Conservation (phyloP, 768 basidiomycete genomes). For the Brasilioporus rufonigricans region DNA sequence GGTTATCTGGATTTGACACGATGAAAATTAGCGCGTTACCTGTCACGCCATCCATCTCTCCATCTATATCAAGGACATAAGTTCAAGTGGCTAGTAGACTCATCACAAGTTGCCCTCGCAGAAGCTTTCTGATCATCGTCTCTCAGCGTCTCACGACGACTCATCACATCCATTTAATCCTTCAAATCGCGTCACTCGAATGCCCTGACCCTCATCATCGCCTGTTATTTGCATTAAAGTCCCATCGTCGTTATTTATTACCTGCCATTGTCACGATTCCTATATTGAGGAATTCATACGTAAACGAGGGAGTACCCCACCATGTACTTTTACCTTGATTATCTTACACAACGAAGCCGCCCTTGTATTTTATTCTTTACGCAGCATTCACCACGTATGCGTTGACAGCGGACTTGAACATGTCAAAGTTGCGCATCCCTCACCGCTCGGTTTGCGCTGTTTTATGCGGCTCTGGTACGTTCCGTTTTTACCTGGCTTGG, state of each 20-base stretch:
- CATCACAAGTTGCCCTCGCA: background rate
- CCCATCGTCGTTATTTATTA: background rate
- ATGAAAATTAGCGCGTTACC: constrained; percentile 12
- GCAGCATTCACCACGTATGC: too few species aligned
- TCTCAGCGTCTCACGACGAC: background rate
- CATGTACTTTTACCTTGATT: background rate
- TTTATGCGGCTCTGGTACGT: too few species aligned
- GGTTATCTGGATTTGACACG: constrained; percentile 13
- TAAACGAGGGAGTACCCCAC: background rate
- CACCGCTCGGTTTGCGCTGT: too few species aligned
- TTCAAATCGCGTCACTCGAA: background rate
- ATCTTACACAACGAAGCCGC: background rate
- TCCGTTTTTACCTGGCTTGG: too few species aligned
- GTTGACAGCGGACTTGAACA: too few species aligned
- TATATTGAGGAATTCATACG: background rate
- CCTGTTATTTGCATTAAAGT: background rate
- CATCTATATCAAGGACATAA: constrained; percentile 18
- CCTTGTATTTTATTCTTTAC: too few species aligned
- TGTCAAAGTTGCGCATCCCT: too few species aligned
- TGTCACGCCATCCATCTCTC: constrained; percentile 13
- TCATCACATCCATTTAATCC: background rate
- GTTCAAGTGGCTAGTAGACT: background rate
- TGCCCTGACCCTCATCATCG: background rate
- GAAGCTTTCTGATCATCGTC: background rate
- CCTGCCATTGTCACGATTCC: background rate